Evolutionary conservation across 2,329 filamentous ascomycete species (phyloP).

Genomic region (Phyllachora maydis): DNA sequence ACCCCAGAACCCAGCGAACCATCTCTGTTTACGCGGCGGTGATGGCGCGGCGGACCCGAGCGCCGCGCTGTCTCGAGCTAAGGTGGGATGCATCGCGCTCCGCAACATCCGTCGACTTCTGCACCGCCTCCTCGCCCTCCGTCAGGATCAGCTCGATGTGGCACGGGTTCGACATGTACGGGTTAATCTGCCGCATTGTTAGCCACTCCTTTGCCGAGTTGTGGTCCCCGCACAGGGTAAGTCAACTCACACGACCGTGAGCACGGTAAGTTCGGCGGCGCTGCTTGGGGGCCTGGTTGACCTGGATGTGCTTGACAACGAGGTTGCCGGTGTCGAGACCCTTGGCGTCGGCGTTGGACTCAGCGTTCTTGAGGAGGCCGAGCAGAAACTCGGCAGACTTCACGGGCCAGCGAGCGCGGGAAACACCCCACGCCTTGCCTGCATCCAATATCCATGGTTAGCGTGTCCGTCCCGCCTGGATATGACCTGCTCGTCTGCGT

Average conservation of each 20-base stretch:
- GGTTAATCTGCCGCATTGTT: conserved; percentile 65
- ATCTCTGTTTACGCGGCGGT: conserved; percentile 32
- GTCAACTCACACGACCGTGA: conserved; percentile 83
- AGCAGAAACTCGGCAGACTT: conserved; percentile 98
- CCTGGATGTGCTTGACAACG: conserved; percentile 99
- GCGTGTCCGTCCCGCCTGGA: too few species aligned
- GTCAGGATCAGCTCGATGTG: conserved; percentile 99
- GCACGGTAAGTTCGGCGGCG: conserved; percentile 98
- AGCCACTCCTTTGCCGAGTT: conserved; percentile 5
- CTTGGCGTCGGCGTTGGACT: conserved; percentile 93
- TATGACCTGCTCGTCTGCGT: too few species aligned
- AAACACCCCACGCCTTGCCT: conserved; percentile 99
- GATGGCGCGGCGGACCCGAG: conserved; percentile 41
- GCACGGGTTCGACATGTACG: conserved; percentile 99
- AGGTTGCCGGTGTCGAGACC: conserved; percentile 94
- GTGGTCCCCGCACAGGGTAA: conserved; percentile 2
- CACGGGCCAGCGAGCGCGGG: conserved; percentile 94
- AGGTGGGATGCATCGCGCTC: conserved; percentile 48
- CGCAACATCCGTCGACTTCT: conserved; percentile 60
- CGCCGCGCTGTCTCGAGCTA: conserved; percentile 81
- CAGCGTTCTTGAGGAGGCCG: conserved; percentile 91
- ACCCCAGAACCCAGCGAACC: conserved; percentile 10
- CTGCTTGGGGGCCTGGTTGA: conserved; percentile 99
- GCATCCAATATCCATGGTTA: conserved; percentile 7
- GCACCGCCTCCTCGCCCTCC: conserved; percentile 87